Base-by-base conservation (phyloP, 805 yeast genomes). In the Wickerhamiella shivajii region DNA sequence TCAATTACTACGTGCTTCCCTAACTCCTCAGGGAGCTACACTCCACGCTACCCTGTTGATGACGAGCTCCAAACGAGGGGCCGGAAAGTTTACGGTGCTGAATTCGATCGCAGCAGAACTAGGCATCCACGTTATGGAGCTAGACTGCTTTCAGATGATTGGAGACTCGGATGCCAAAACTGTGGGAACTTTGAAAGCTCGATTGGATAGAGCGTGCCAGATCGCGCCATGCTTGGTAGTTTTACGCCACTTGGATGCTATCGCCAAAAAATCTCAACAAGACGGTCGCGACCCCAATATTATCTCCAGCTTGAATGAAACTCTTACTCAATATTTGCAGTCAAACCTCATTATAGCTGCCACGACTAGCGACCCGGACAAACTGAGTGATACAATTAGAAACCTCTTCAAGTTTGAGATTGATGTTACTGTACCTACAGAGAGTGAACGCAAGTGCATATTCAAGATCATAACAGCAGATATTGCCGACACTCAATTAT, bases 121-220 rank as follows among this genome's bases (percentile, higher is more conserved):
- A 19, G 94, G 95, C 0, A 53, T 74, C 6, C 76, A 78, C 41
- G 52, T 76, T 6, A 56, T 76, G 19, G 77, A 69, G 29, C 54
- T 87, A 10, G 92, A 85, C 42, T 75, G 83, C 18, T 64, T 69
- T 41, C 80, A 72, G 21, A 52, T 76, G 4, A 53, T 76, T 5
- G 73, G 76, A 36, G 80, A 84, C 1, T 71, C 80, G 10, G 87
- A 77, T 35, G 57, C 73, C 19, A 84, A 84, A 48, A 78, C 85
- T 0, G 58, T 87, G 14, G 98, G 94, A 0, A 56, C 69, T 1
- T 59, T 87, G 9, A 59, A 70, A 32, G 97, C 94, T 0, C 71
- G 75, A 46, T 60, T 81, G 5, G 96, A 84, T 42, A 63, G 74
- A 14, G 59, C 69, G 24, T 51, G 69, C 39, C 59, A 69, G 9